Base-by-base conservation (phyloP, 1,284 basidiomycete species). In the Cryptococcus depauperatus region DNA sequence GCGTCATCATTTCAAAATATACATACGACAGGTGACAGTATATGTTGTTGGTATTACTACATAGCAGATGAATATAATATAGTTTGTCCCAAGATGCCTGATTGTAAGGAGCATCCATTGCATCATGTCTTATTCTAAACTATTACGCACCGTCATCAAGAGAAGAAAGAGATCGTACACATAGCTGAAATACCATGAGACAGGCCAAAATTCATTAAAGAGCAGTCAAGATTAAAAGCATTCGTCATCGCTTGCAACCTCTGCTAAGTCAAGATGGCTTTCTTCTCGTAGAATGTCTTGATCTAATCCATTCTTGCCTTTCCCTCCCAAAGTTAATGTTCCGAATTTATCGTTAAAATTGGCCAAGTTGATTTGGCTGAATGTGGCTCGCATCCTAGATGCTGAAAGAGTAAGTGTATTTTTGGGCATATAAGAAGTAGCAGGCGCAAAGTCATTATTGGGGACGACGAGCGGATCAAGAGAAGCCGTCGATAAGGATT, bases 271-370 rank as follows among this genome's bases (percentile, higher is more conserved):
- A 44, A 61, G 59, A 9, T 49, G 34, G 38, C 58, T 62, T 44
- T 62, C 60, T 34, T 62, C 58, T 19, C 57, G 55, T 42, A 62
- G 39, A 58, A 64, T 58, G 45, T 50, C 52, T 11, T 28, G 34
- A 0, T 40, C 46, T 9, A n/a, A 41, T 5, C 47, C 44, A 16
- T 40, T 35, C 30, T 35, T 39, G 5, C 48, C 44, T 26, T 40
- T 47, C 3, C 56, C 56, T n/a, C 46, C 41, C 21, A 56, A 29
- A 4, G 44, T 50, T 34, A 60, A 35, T 27, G 50, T 59, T 8
- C 60, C 62, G 38, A 62, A 61, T 35, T 51, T 44, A 29, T 57
- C 50, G 32, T 47, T 55, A 19, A 64, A 55, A 9, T 43, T 54
- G 3, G 57, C 54, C 16, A 64, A 37, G 41, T 64, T 59, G 58